A percentile compares a stretch with the other conserved stretches of the same genome.
phyloP scores from a whole-genome alignment of 257 asterid genomes.

The Nicotiana noctiflora region DNA sequence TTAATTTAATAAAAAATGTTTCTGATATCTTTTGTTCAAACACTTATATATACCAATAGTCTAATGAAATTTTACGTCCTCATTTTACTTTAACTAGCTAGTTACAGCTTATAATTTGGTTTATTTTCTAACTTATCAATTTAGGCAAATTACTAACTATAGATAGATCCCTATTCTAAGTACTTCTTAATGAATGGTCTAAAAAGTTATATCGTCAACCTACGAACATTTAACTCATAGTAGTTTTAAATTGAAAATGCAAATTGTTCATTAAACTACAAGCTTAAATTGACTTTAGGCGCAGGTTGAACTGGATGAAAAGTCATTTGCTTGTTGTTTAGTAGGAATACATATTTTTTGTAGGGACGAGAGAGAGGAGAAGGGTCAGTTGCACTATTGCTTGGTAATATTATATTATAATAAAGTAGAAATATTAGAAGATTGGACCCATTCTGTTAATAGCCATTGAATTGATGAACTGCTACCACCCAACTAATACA shows the following conservation, averaged over 20 bases:
- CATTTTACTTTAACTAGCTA: background rate
- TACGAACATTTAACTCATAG: background rate
- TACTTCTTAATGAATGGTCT: background rate
- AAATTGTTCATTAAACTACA: background rate
- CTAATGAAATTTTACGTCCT: background rate
- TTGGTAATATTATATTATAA: background rate
- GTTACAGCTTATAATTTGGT: background rate
- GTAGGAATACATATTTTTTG: background rate
- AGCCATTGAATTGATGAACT: constrained; percentile 9
- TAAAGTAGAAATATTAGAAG: constrained; percentile 1
- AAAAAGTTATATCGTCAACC: background rate
- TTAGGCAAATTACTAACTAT: background rate
- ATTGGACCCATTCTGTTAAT: constrained; percentile 10
- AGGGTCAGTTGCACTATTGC: background rate
- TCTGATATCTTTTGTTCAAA: no score
- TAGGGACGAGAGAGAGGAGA: background rate
- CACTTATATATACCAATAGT: background rate
- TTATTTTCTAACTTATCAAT: background rate
- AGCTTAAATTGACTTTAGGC: background rate
- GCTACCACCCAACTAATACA: constrained; percentile 6
- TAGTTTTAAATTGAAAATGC: background rate
- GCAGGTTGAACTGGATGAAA: background rate
- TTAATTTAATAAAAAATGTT: no score
- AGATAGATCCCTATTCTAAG: background rate
- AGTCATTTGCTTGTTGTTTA: background rate